Evolutionary conservation across 129 eudicot species (phyloP).

Genomic region (Escallonia herrerae): DNA sequence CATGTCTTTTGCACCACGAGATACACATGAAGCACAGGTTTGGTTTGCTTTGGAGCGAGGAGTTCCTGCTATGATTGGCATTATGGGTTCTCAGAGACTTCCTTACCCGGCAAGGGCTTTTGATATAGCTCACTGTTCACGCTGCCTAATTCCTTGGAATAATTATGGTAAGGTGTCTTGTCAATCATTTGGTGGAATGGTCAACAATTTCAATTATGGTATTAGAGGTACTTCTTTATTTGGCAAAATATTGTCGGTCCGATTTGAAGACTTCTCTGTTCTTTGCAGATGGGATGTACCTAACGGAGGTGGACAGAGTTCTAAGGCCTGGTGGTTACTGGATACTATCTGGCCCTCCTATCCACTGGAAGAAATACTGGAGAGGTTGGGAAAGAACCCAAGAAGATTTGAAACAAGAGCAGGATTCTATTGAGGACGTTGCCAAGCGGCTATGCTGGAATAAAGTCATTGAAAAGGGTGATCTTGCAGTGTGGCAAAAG

Average conservation of each 20-base stretch:
- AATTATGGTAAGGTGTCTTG: slow-evolving; percentile 33
- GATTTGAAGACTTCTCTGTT: not conserved
- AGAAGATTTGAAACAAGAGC: slow-evolving; percentile 83
- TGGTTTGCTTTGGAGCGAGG: slow-evolving; percentile 97
- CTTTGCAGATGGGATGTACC: slow-evolving; percentile 66
- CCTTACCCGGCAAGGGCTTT: slow-evolving; percentile 95
- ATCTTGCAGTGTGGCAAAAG: slow-evolving; percentile 80
- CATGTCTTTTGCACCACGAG: slow-evolving; percentile 98
- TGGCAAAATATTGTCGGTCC: not conserved
- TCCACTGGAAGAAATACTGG: slow-evolving; percentile 65
- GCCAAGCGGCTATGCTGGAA: slow-evolving; percentile 84
- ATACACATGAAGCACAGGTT: slow-evolving; percentile 98
- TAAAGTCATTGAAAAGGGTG: slow-evolving; percentile 67
- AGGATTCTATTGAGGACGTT: slow-evolving; percentile 58
- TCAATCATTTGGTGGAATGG: not conserved
- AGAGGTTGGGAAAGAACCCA: slow-evolving; percentile 87
- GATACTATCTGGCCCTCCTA: slow-evolving; percentile 97
- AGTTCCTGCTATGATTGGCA: slow-evolving; percentile 91
- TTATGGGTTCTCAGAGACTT: slow-evolving; percentile 82
- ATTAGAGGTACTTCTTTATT: not conserved
- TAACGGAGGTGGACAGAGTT: slow-evolving; percentile 83
- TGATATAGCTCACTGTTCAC: slow-evolving; percentile 98
- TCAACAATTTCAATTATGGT: not conserved
- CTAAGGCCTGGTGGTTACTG: slow-evolving; percentile 96
- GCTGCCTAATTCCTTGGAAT: slow-evolving; percentile 93